These are phyloP conservation scores for Nectriaceae sp. DNA, from an alignment of 2,329 filamentous ascomycete species.

Conservation along the genomic window DNA sequence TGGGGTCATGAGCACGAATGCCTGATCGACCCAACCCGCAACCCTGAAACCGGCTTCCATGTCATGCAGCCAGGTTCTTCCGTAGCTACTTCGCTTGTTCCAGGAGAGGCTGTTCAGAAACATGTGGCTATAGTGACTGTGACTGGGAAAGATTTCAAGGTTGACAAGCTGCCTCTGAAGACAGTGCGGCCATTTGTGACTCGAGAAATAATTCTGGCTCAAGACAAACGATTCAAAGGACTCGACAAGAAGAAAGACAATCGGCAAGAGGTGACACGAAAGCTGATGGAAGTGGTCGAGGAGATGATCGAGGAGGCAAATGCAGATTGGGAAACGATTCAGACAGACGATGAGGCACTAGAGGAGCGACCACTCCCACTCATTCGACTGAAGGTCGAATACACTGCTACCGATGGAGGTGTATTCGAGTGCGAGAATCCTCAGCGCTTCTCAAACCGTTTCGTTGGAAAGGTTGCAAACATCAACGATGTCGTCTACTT, in stretches of 20 bases:
- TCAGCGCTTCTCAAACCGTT: slow-evolving; percentile 92
- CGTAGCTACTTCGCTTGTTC: slow-evolving; percentile 87
- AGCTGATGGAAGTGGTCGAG: slow-evolving; percentile 77
- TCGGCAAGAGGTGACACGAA: slow-evolving; percentile 74
- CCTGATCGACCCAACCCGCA: slow-evolving; percentile 78
- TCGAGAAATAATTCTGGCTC: slow-evolving; percentile 74
- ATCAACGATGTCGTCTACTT: slow-evolving; percentile 92
- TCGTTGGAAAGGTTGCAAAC: slow-evolving; percentile 88
- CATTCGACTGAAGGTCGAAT: slow-evolving; percentile 88
- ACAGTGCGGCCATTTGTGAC: slow-evolving; percentile 90
- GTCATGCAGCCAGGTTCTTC: slow-evolving; percentile 98
- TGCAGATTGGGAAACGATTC: slow-evolving; percentile 76
- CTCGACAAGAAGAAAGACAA: slow-evolving; percentile 84
- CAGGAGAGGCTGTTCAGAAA: slow-evolving; percentile 87
- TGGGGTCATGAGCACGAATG: slow-evolving; percentile 99
- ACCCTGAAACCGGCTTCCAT: slow-evolving; percentile 86
- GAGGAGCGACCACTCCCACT: slow-evolving; percentile 74
- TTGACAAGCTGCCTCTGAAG: slow-evolving; percentile 81
- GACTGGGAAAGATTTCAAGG: slow-evolving; percentile 78
- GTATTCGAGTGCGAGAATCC: slow-evolving; percentile 92
- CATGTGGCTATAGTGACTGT: slow-evolving; percentile 85
- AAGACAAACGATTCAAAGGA: slow-evolving; percentile 75
- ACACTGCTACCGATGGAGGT: slow-evolving; percentile 80
- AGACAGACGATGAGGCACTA: slow-evolving; percentile 62
- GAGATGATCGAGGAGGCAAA: slow-evolving; percentile 86